These are phyloP conservation scores for Ogataea pini DNA, from an alignment of 805 yeast genomes.

Conservation along the genomic window DNA sequence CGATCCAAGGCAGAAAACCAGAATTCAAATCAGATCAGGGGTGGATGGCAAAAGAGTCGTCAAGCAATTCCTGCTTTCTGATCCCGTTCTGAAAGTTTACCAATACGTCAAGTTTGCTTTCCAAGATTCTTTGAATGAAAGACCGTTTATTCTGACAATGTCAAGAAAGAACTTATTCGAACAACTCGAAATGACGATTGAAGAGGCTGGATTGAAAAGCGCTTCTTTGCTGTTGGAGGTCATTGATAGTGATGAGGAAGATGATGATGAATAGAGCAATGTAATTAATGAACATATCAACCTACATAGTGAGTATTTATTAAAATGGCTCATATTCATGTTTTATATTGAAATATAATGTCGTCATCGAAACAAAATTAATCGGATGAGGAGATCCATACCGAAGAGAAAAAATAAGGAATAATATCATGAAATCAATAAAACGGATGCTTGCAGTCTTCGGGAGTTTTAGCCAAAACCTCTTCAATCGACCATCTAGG, in stretches of 20 bases:
- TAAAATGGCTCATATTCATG: slow-evolving; percentile 1
- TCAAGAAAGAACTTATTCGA: slow-evolving; percentile 60
- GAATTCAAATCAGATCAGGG: slow-evolving; percentile 86
- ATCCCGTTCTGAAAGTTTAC: slow-evolving; percentile 60
- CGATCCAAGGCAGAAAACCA: slow-evolving; percentile 57
- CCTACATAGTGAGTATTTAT: neutral
- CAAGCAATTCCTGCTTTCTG: slow-evolving; percentile 61
- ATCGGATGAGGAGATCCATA: slow-evolving; percentile 3
- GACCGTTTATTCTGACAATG: slow-evolving; percentile 55
- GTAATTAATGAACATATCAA: neutral
- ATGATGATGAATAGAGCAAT: neutral
- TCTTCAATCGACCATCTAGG: slow-evolving; percentile 83
- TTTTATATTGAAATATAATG: slow-evolving; percentile 1
- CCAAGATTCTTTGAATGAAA: slow-evolving; percentile 40
- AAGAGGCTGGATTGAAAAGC: slow-evolving; percentile 76
- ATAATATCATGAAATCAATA: slow-evolving; percentile 14
- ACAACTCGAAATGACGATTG: slow-evolving; percentile 57
- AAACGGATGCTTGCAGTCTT: slow-evolving; percentile 46
- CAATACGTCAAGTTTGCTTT: slow-evolving; percentile 66
- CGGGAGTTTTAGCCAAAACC: slow-evolving; percentile 69
- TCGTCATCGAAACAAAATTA: slow-evolving; percentile 7
- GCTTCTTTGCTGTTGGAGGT: slow-evolving; percentile 75
- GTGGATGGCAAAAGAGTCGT: slow-evolving; percentile 77
- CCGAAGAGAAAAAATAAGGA: neutral
- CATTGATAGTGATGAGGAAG: slow-evolving; percentile 30